These are phyloP conservation scores for Lentinus brumalis DNA, from an alignment of 768 basidiomycete genomes.

Conservation along the genomic window DNA sequence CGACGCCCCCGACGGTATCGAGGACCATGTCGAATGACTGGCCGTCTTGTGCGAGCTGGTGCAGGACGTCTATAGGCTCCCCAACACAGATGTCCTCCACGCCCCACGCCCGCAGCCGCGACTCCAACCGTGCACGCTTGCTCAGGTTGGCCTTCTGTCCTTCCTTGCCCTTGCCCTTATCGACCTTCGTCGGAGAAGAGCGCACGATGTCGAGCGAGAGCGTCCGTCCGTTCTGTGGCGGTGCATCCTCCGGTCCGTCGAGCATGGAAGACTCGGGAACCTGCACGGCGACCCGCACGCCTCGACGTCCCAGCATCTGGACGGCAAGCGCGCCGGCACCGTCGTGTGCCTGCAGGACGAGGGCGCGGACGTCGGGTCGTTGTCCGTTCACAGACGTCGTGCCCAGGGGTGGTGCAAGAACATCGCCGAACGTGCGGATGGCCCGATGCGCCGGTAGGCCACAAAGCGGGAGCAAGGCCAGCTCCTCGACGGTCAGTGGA, in stretches of 20 bases:
- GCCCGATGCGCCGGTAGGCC: conserved; percentile 85
- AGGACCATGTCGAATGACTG: conserved; percentile 77
- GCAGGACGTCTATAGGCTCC: conserved; percentile 54
- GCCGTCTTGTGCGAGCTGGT: conserved; percentile 51
- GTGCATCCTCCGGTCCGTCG: conserved; percentile 17
- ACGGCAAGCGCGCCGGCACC: conserved; percentile 75
- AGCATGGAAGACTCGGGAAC: conserved; percentile 43
- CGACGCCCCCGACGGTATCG: conserved; percentile 81
- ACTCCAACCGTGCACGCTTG: conserved; percentile 38
- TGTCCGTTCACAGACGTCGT: neutral
- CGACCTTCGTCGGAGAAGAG: conserved; percentile 1
- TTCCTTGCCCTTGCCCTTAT: conserved; percentile 21
- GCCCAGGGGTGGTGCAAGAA: conserved; percentile 38
- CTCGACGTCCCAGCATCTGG: conserved; percentile 71
- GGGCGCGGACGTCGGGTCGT: conserved; percentile 27
- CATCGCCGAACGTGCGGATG: conserved; percentile 63
- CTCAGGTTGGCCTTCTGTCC: conserved; percentile 12
- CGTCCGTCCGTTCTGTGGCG: conserved; percentile 1
- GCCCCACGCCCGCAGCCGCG: conserved; percentile 63
- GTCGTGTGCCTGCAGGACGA: conserved; percentile 76
- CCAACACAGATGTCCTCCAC: conserved; percentile 78
- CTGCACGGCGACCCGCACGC: conserved; percentile 79
- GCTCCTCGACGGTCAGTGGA: conserved; percentile 62
- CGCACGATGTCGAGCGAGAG: conserved; percentile 2
- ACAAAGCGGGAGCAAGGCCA: conserved; percentile 77